These are phyloP conservation scores for Penicillium bovifimosum DNA, from an alignment of 495 filamentous ascomycete genomes.

Conservation along the genomic window DNA sequence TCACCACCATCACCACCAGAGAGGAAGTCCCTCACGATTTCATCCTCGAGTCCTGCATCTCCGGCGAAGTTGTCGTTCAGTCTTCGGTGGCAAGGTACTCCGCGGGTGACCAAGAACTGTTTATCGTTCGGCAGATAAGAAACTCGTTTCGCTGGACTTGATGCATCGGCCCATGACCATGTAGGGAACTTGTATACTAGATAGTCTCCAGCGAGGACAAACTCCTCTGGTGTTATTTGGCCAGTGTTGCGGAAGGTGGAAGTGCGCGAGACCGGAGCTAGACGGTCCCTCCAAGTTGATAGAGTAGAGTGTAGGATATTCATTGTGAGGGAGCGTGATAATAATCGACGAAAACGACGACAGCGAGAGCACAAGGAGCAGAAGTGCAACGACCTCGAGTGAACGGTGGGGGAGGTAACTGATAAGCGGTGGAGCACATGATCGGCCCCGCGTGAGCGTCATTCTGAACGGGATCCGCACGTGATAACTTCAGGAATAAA, in stretches of 20 bases:
- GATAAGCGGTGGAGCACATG: conserved; percentile 35
- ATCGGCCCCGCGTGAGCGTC: conserved; percentile 28
- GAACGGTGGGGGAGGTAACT: conserved; percentile 1
- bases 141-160: conserved; percentile 67
- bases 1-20: conserved; percentile 49
- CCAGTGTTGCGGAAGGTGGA: conserved; percentile 92
- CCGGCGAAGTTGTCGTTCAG: conserved; percentile 92
- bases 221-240: conserved; percentile 97
- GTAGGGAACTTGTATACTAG: conserved; percentile 99
- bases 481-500: background rate
- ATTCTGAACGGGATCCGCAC: background rate
- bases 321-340: conserved; percentile 24
- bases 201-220: conserved; percentile 92
- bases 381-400: background rate
- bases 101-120: conserved; percentile 91
- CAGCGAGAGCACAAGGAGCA: conserved; percentile 2
- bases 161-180: conserved; percentile 95
- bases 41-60: conserved; percentile 77
- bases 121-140: conserved; percentile 81
- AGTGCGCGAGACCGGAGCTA: conserved; percentile 78
- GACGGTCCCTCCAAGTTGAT: conserved; percentile 80
- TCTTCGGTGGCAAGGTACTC: conserved; percentile 85
- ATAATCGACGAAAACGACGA: conserved; percentile 5
- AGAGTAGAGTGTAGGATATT: conserved; percentile 73
- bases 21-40: conserved; percentile 73